Base-by-base conservation (phyloP, 2,329 filamentous ascomycete species). In the Zelopaecilomyces penicillatus region DNA sequence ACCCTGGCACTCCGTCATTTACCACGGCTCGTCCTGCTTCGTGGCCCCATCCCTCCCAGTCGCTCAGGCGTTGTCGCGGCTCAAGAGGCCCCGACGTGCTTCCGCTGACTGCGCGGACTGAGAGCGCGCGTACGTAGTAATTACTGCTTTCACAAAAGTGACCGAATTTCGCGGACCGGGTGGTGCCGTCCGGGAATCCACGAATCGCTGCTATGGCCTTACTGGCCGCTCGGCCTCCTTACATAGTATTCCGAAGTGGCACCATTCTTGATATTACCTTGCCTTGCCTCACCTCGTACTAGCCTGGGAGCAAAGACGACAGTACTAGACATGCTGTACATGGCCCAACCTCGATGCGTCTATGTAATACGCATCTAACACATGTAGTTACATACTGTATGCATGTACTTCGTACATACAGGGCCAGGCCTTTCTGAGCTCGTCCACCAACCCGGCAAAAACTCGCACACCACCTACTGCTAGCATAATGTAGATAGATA, bases 1-100 rank as follows among this genome's bases (percentile, higher is more conserved):
- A 48, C 43, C 46, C 46, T 48, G 34, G 42, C 46, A 42, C 46
- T 39, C 43, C 46, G 43, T 45, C 42, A 44, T 44, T 33, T 45
- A 40, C 41, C 35, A 31, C 26, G 42, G 45, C 38, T 47, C 37
- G 45, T 40, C 37, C 45, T 34, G 45, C 45, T 19, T 19, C 19
- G 2, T 19, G 19, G 19, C 19, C 19, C 19, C 19, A 19, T 19
- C 19, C 19, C 37, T 44, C 45, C 45, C 32, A 30, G 41, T 42
- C 41, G 33, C 41, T 38, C 42, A 47, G 41, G 37, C 42, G 30
- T 44, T 38, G 37, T 40, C 41, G 45, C 39, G 41, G 41, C 33
- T 43, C 43, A 39, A 39, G 45, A 46, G 44, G 41, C 41, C 30
- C 41, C 41, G 43, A 45, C 39, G 19, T 45, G 43, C 38, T 48